Conservation (phyloP, 1,284 basidiomycete species). For the Apiotrichum sp. region DNA sequence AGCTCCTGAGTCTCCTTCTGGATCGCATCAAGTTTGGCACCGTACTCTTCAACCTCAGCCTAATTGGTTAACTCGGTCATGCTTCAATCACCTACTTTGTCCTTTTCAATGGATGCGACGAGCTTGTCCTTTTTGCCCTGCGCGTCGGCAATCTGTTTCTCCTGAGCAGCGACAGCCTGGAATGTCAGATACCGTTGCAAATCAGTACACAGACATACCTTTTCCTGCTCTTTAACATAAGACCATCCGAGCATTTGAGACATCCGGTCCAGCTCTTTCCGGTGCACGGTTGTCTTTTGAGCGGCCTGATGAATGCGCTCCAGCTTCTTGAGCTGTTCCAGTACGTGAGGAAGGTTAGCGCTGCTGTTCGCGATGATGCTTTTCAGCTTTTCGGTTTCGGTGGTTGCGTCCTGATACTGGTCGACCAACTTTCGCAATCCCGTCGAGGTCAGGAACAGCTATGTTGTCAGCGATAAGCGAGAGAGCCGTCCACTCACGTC, state of each 20-base stretch:
- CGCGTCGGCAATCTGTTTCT: too few species aligned
- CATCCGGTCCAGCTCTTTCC: background rate
- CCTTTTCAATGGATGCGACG: background rate
- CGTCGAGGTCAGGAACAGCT: conserved; percentile 70
- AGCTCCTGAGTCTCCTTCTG: too few species aligned
- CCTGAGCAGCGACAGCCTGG: background rate
- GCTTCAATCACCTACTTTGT: background rate
- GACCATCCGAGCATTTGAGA: conserved; percentile 78
- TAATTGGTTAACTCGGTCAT: too few species aligned
- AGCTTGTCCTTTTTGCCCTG: background rate
- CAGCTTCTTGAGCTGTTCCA: conserved; percentile 1
- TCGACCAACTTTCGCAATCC: too few species aligned
- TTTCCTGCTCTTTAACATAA: conserved; percentile 68
- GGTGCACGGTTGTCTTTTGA: conserved; percentile 46
- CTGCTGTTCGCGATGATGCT: too few species aligned
- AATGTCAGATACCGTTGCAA: background rate
- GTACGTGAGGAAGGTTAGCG: too few species aligned
- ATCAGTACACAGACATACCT: conserved; percentile 44
- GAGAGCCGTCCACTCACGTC: conserved; percentile 52
- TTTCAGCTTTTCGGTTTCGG: background rate
- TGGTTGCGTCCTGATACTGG: background rate
- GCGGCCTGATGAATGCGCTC: conserved; percentile 62
- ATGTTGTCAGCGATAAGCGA: conserved; percentile 4
- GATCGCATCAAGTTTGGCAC: too few species aligned
- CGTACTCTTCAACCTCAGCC: too few species aligned